A percentile compares a stretch with the other conserved stretches of the same genome.
Evolutionary conservation across 2,329 filamentous ascomycete genomes (phyloP).

Genomic region (Plectosphaerella cucumerina): DNA sequence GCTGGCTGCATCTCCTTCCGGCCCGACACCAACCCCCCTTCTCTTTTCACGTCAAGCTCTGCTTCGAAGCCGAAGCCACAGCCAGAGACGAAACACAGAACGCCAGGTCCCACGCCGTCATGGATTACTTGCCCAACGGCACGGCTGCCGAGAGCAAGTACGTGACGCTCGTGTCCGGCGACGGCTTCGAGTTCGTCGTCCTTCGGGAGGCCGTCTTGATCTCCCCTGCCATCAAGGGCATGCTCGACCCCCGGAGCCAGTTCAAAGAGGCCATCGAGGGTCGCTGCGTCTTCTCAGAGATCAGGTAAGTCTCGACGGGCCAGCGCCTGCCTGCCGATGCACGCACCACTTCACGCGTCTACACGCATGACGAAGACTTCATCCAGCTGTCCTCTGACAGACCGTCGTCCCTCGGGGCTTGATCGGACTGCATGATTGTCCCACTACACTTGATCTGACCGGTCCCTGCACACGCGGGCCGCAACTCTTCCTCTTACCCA

Average conservation of each 20-base stretch:
- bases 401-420: constrained; percentile 24
- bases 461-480: constrained; percentile 16
- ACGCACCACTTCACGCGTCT: constrained; percentile 2
- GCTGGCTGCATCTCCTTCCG: neutral
- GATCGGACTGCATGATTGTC: constrained; percentile 44
- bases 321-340: neutral
- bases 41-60: no score
- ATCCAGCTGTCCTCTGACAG: constrained; percentile 44
- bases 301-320: constrained; percentile 54
- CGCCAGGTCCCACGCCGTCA: neutral
- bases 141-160: constrained; percentile 52
- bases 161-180: constrained; percentile 70
- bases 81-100: no score
- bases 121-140: neutral
- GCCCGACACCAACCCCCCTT: neutral
- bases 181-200: constrained; percentile 74
- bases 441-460: constrained; percentile 64
- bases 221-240: constrained; percentile 69
- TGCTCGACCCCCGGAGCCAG: constrained; percentile 66
- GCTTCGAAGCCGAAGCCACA: no score
- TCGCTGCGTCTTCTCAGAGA: constrained; percentile 65
- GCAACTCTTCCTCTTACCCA: neutral
- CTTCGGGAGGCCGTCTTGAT: constrained; percentile 66
- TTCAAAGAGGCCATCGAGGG: constrained; percentile 63
- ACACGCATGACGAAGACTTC: constrained; percentile 29